phyloP scores from a whole-genome alignment of 2,329 filamentous ascomycete species.

The Chalaropsis thielavioides region DNA sequence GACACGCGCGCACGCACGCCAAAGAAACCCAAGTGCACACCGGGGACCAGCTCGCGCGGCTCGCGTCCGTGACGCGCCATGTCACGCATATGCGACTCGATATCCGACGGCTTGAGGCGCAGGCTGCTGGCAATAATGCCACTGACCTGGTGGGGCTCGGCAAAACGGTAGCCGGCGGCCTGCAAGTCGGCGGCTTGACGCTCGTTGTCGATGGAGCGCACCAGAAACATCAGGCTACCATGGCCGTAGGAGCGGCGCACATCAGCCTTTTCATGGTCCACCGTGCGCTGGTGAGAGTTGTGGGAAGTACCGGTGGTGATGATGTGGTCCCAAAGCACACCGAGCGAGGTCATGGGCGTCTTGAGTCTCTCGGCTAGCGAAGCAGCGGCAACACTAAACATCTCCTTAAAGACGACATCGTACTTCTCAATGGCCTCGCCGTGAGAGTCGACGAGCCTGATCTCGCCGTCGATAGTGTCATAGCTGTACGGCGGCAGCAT shows the following conservation, averaged over 20 bases:
- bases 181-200: constrained; percentile 35
- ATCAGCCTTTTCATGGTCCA: constrained; percentile 30
- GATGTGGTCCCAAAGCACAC: constrained; percentile 62
- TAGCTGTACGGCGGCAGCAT: constrained; percentile 30
- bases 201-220: constrained; percentile 51
- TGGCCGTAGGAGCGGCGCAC: constrained; percentile 22
- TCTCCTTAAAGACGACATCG: constrained; percentile 61
- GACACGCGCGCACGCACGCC: constrained; percentile 38
- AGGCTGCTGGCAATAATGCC: constrained; percentile 56
- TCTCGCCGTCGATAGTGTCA: constrained; percentile 24
- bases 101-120: constrained; percentile 51
- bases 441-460: constrained; percentile 38
- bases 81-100: constrained; percentile 45
- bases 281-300: constrained; percentile 14
- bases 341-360: constrained; percentile 46
- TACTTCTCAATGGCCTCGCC: constrained; percentile 52
- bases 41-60: constrained; percentile 34
- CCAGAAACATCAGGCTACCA: constrained; percentile 65
- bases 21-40: constrained; percentile 45
- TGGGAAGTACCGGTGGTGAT: constrained; percentile 36
- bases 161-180: constrained; percentile 66
- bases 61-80: constrained; percentile 47
- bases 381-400: constrained; percentile 67
- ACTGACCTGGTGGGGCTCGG: constrained; percentile 51
- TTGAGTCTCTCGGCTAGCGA: constrained; percentile 56